Evolutionary conservation across 306 rosid species (phyloP).

Genomic region (Lathyrus oleraceus): DNA sequence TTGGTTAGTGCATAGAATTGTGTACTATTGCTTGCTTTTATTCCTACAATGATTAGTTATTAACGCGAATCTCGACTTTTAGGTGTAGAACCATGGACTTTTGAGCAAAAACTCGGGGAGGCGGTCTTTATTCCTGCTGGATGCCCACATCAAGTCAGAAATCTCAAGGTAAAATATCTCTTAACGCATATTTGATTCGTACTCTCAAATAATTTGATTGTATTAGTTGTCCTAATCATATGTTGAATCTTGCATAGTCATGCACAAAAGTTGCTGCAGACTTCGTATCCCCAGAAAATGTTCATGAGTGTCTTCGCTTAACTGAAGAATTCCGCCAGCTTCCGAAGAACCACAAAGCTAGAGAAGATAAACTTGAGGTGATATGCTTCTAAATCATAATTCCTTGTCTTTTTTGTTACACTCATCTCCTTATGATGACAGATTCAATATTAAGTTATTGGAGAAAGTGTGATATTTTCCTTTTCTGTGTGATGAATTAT

Average conservation of each 20-base stretch:
- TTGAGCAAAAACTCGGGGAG: slow-evolving; percentile 75
- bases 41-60: slow-evolving; percentile 8
- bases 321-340: slow-evolving; percentile 71
- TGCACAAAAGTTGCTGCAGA: slow-evolving; percentile 86
- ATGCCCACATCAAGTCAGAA: slow-evolving; percentile 91
- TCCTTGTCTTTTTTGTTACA: background rate
- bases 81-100: slow-evolving; percentile 86
- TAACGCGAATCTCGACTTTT: slow-evolving; percentile 7
- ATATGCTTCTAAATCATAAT: slow-evolving; percentile 20
- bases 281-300: slow-evolving; percentile 81
- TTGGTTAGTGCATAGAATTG: slow-evolving; percentile 49
- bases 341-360: slow-evolving; percentile 70
- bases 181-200: background rate
- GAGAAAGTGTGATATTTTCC: slow-evolving; percentile 3
- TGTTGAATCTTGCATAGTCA: slow-evolving; percentile 51
- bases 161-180: slow-evolving; percentile 62
- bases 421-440: slow-evolving; percentile 3
- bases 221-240: slow-evolving; percentile 11
- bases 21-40: background rate
- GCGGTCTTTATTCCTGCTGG: slow-evolving; percentile 93
- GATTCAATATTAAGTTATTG: slow-evolving; percentile 9
- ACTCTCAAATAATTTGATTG: slow-evolving; percentile 1
- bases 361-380: slow-evolving; percentile 94
- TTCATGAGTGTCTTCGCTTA: slow-evolving; percentile 70
- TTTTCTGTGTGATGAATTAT: slow-evolving; percentile 8